Conservation (phyloP, 1,139 yeast species). For the Suhomyces kunorum region DNA sequence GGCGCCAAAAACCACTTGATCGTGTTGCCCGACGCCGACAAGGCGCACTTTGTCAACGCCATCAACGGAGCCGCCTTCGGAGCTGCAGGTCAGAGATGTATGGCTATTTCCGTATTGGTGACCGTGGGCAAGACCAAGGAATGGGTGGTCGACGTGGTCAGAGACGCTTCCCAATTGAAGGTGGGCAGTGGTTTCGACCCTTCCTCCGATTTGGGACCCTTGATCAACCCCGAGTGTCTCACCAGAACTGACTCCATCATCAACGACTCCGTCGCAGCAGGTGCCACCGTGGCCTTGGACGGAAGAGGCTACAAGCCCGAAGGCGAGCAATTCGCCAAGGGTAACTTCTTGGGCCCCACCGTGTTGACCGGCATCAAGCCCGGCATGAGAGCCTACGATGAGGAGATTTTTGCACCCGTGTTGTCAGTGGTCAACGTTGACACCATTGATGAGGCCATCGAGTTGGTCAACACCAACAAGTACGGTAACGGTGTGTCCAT, state of each 20-base stretch:
- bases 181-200: constrained; percentile 70
- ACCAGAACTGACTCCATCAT: constrained; percentile 58
- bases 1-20: constrained; percentile 81
- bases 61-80: constrained; percentile 80
- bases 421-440: constrained; percentile 63
- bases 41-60: constrained; percentile 64
- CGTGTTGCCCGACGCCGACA: constrained; percentile 72
- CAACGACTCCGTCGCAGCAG: constrained; percentile 55
- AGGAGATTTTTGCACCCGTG: constrained; percentile 79
- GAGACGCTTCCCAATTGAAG: constrained; percentile 57
- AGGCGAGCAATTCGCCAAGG: constrained; percentile 53
- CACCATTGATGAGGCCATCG: constrained; percentile 73
- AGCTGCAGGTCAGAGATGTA: constrained; percentile 85
- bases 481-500: constrained; percentile 78
- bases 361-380: constrained; percentile 63
- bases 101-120: constrained; percentile 76
- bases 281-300: constrained; percentile 62
- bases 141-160: constrained; percentile 64
- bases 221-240: constrained; percentile 62
- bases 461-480: constrained; percentile 60
- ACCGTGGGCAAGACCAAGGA: constrained; percentile 71
- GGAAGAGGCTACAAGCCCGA: constrained; percentile 57
- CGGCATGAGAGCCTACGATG: constrained; percentile 71
- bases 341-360: constrained; percentile 78
- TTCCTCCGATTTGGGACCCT: constrained; percentile 69